A percentile compares a stretch with the other conserved stretches of the same genome.
These are phyloP conservation scores for Xylaria flabelliformis DNA, from an alignment of 495 filamentous ascomycete species.

Conservation along the genomic window DNA sequence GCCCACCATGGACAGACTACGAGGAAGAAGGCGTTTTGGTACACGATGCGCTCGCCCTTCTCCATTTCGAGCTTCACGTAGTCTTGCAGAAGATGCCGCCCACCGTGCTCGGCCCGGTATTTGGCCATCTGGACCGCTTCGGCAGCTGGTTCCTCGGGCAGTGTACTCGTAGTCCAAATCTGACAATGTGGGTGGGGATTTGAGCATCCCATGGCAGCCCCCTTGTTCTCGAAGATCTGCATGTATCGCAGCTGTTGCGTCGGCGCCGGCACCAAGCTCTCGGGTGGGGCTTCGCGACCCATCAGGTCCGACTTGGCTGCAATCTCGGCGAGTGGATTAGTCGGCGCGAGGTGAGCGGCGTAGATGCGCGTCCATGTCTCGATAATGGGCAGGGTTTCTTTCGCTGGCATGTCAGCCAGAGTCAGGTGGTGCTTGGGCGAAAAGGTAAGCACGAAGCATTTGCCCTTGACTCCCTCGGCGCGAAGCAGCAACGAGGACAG, in stretches of 20 bases:
- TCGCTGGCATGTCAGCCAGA: conserved; percentile 78
- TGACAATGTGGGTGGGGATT: conserved; percentile 98
- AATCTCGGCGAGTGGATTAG: conserved; percentile 65
- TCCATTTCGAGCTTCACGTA: conserved; percentile 83
- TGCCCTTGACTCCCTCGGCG: conserved; percentile 86
- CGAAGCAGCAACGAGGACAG: conserved; percentile 79
- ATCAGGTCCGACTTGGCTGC: conserved; percentile 41
- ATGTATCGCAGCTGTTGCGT: conserved; percentile 90
- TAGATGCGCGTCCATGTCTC: conserved; percentile 91
- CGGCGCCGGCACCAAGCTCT: conserved; percentile 57
- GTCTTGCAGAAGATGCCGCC: conserved; percentile 78
- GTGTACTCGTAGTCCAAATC: conserved; percentile 87
- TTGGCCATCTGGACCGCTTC: conserved; percentile 79
- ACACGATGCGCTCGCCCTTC: conserved; percentile 85
- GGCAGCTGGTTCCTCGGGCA: conserved; percentile 84
- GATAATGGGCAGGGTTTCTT: conserved; percentile 76
- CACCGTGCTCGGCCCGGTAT: conserved; percentile 74
- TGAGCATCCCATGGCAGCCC: conserved; percentile 96
- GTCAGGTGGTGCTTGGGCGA: conserved; percentile 89
- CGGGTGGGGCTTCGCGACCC: conserved; percentile 46
- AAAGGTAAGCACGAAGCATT: conserved; percentile 98
- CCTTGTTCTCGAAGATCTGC: conserved; percentile 99
- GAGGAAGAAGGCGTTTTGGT: conserved; percentile 81
- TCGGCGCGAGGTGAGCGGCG: conserved; percentile 74
- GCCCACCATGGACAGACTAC: conserved; percentile 97